A percentile compares a stretch with the other conserved stretches of the same genome.
Evolutionary conservation across 768 basidiomycete species (phyloP).

Genomic region (Serendipita indica): DNA sequence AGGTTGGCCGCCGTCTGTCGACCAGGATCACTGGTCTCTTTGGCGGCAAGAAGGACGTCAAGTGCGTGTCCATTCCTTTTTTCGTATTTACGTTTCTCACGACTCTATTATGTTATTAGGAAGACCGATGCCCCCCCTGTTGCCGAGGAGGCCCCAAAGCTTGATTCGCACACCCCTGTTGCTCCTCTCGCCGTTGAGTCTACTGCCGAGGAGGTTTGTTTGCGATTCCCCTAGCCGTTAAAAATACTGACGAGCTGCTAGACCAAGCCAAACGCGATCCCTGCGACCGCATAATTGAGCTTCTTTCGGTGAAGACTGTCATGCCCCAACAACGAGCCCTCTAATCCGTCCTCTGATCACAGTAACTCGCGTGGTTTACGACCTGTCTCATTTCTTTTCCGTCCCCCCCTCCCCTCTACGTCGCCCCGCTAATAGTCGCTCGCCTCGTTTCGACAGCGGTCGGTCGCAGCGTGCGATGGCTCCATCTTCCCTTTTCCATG

Average conservation of each 20-base stretch:
- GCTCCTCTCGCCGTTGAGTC: conserved; percentile 47
- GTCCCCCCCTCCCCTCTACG: background rate
- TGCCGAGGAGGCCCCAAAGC: conserved; percentile 77
- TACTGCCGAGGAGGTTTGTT: conserved; percentile 16
- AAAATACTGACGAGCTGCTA: conserved; percentile 13
- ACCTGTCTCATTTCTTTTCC: background rate
- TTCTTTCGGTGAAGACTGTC: conserved; percentile 7
- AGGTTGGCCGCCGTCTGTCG: conserved; percentile 72
- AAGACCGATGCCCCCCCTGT: conserved; percentile 42
- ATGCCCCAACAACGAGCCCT: conserved; percentile 4
- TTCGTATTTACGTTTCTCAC: background rate
- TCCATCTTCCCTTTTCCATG: conserved; percentile 11
- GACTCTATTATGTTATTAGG: background rate
- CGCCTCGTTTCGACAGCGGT: background rate
- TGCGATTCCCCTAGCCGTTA: conserved; percentile 15
- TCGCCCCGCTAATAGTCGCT: conserved; percentile 8
- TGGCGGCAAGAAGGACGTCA: conserved; percentile 52
- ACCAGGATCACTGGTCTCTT: conserved; percentile 72
- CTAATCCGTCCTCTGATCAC: background rate
- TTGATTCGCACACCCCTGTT: conserved; percentile 67
- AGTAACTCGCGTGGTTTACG: conserved; percentile 30
- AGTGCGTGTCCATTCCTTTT: conserved; percentile 19
- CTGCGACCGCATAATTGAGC: background rate
- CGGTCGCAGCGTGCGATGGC: conserved; percentile 11
- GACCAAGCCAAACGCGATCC: conserved; percentile 24